phyloP scores from a whole-genome alignment of 768 basidiomycete species.

The Megacollybia marginata region DNA sequence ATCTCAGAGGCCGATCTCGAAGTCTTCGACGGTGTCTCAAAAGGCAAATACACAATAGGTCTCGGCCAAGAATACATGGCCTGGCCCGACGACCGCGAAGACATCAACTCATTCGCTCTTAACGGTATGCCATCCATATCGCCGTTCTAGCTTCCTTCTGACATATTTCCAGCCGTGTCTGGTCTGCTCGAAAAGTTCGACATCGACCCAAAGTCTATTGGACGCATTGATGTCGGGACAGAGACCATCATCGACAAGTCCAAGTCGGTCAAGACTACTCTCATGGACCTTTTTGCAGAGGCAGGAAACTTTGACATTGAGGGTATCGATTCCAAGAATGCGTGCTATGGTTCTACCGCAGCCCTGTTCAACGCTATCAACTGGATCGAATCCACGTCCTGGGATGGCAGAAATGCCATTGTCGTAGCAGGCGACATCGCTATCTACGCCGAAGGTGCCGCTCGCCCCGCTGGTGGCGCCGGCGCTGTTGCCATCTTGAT shows the following conservation, averaged over 20 bases:
- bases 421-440: conserved; percentile 97
- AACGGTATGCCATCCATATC: conserved; percentile 52
- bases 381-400: conserved; percentile 93
- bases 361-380: conserved; percentile 98
- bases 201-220: conserved; percentile 93
- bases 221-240: conserved; percentile 96
- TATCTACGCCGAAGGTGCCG: conserved; percentile 92
- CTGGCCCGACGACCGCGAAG: conserved; percentile 96
- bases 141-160: neutral
- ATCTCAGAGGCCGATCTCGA: conserved; percentile 95
- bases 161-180: conserved; percentile 57
- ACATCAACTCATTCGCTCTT: conserved; percentile 96
- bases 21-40: conserved; percentile 85
- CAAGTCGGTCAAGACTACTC: conserved; percentile 94
- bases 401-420: conserved; percentile 97
- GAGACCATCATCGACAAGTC: conserved; percentile 99
- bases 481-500: conserved; percentile 93
- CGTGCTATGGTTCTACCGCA: conserved; percentile 98
- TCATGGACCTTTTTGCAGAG: conserved; percentile 96
- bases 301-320: conserved; percentile 96
- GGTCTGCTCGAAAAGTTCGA: conserved; percentile 90
- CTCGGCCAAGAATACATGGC: conserved; percentile 98
- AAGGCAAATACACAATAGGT: conserved; percentile 99
- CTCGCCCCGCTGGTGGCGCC: conserved; percentile 94
- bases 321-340: conserved; percentile 98